Evolutionary conservation across 2,329 filamentous ascomycete species (phyloP).

Genomic region (Teratosphaeria pseudoeucalypti): DNA sequence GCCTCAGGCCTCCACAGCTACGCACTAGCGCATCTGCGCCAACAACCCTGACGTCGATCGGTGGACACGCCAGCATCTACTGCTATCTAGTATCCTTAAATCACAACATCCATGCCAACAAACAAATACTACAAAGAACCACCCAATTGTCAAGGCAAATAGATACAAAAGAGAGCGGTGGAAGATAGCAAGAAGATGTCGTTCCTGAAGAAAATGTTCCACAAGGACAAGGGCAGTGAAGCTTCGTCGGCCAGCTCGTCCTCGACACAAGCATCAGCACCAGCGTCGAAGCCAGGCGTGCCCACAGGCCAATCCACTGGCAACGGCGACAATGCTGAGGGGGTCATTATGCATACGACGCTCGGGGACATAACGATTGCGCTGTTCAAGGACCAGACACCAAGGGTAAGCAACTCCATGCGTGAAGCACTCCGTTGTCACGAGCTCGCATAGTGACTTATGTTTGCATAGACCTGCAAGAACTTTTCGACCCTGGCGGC

Average conservation of each 20-base stretch:
- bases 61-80: background rate
- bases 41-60: background rate
- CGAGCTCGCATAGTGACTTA: background rate
- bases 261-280: background rate
- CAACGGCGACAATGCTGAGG: conserved; percentile 11
- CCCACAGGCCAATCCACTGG: background rate
- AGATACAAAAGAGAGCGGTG: background rate
- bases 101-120: too few species aligned
- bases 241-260: background rate
- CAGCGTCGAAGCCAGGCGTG: background rate
- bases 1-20: background rate
- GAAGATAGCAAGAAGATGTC: background rate
- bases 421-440: background rate
- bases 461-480: conserved; percentile 19
- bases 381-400: conserved; percentile 23
- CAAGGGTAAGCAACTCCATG: conserved; percentile 8
- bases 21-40: background rate
- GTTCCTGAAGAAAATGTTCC: background rate
- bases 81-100: too few species aligned
- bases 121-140: too few species aligned
- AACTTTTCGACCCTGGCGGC: conserved; percentile 26
- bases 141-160: background rate
- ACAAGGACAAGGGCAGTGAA: background rate
- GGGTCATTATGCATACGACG: conserved; percentile 24
- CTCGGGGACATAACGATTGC: conserved; percentile 25